Conservation (phyloP, 2,329 filamentous ascomycete genomes). For the Cladosporium sphaerospermum region DNA sequence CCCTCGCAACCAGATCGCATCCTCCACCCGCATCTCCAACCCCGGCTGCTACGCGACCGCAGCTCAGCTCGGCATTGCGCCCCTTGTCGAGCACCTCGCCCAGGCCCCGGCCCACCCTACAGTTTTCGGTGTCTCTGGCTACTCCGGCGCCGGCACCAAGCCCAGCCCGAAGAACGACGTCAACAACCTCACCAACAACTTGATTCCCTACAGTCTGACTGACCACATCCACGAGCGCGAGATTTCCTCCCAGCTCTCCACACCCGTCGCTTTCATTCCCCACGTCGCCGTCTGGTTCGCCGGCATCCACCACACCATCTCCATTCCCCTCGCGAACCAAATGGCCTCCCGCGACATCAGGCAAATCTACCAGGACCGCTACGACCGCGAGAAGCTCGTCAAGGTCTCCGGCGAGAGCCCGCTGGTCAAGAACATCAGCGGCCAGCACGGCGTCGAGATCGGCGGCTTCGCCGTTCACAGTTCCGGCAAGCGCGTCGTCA, state of each 20-base stretch:
- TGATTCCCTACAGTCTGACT: constrained; percentile 85
- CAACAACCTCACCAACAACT: constrained; percentile 72
- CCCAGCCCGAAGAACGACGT: constrained; percentile 91
- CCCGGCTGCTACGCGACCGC: constrained; percentile 95
- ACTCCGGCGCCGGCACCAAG: constrained; percentile 92
- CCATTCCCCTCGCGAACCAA: constrained; percentile 74
- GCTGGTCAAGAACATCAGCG: constrained; percentile 74
- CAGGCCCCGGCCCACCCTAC: constrained; percentile 59
- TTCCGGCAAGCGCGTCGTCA: constrained; percentile 83
- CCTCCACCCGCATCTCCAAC: constrained; percentile 78
- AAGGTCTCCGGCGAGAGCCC: constrained; percentile 87
- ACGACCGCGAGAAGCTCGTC: constrained; percentile 90
- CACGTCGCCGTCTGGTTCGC: constrained; percentile 98
- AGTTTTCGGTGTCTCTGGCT: constrained; percentile 86
- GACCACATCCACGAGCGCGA: constrained; percentile 94
- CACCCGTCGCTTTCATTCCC: constrained; percentile 75
- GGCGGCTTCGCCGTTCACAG: constrained; percentile 92
- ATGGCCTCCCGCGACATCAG: constrained; percentile 91
- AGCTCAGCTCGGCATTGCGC: constrained; percentile 81
- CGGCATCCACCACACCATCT: constrained; percentile 87
- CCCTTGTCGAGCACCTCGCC: constrained; percentile 69
- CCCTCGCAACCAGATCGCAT: constrained; percentile 67
- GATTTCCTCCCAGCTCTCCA: constrained; percentile 71
- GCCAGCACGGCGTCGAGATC: constrained; percentile 86
- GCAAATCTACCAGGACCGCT: constrained; percentile 91